Evolutionary conservation across 495 filamentous ascomycete genomes (phyloP).

Genomic region (Tuber magnatum): DNA sequence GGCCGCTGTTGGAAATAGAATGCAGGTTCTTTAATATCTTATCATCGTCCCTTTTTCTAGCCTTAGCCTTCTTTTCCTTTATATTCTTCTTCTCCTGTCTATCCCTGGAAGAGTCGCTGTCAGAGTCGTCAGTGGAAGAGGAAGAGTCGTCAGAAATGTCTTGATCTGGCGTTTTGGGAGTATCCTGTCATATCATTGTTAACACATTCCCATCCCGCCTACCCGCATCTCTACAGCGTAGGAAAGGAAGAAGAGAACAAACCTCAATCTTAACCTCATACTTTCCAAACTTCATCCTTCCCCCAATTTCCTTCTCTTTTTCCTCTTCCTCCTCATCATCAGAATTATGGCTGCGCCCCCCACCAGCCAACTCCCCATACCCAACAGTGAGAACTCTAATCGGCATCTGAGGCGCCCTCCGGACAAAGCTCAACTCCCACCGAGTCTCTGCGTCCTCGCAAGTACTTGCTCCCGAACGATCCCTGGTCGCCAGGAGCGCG

Average conservation of each 20-base stretch:
- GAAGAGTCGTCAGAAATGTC: not conserved
- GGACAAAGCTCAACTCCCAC: constrained; percentile 66
- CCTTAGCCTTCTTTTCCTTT: constrained; percentile 9
- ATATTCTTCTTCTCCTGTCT: not conserved
- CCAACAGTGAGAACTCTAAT: constrained; percentile 44
- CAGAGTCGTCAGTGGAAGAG: constrained; percentile 3
- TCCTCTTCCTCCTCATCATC: constrained; percentile 22
- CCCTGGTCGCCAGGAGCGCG: constrained; percentile 58
- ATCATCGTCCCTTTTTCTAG: not conserved
- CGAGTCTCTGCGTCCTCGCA: constrained; percentile 63
- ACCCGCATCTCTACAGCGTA: not conserved
- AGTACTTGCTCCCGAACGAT: constrained; percentile 5
- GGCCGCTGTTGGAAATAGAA: constrained; percentile 30
- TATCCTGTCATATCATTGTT: not conserved
- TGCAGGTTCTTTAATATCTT: constrained; percentile 11
- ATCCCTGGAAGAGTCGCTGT: not conserved
- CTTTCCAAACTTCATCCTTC: constrained; percentile 38
- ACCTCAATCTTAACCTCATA: constrained; percentile 30
- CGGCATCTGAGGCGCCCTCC: constrained; percentile 21
- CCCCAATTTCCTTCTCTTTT: constrained; percentile 7
- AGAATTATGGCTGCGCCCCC: constrained; percentile 42
- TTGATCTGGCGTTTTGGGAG: constrained; percentile 5
- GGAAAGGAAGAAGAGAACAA: not conserved
- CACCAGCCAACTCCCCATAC: constrained; percentile 42
- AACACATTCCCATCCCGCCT: not conserved